These are phyloP conservation scores for Albugo laibachii DNA, from an alignment of 352 stramenopile species.

Conservation along the genomic window DNA sequence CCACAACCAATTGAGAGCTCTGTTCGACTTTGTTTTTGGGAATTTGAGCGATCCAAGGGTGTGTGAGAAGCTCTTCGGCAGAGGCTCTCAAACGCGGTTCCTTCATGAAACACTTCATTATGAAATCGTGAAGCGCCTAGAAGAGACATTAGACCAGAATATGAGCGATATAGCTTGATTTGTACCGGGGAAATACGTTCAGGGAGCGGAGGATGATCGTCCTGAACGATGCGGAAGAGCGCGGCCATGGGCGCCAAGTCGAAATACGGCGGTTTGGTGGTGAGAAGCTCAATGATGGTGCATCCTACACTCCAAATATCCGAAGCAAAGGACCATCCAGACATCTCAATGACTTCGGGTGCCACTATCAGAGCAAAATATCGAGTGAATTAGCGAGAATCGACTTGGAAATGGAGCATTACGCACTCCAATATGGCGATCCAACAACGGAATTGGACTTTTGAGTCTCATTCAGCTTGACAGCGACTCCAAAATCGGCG, in stretches of 20 bases:
- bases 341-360: slow-evolving; percentile 92
- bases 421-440: slow-evolving; percentile 88
- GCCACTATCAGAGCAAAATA: slow-evolving; percentile 46
- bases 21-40: slow-evolving; percentile 76
- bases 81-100: slow-evolving; percentile 64
- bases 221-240: slow-evolving; percentile 86
- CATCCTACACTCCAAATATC: slow-evolving; percentile 91
- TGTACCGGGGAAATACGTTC: slow-evolving; percentile 70
- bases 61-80: slow-evolving; percentile 65
- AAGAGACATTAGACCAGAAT: not conserved
- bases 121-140: slow-evolving; percentile 79
- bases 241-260: slow-evolving; percentile 80
- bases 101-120: slow-evolving; percentile 87
- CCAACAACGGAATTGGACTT: slow-evolving; percentile 83
- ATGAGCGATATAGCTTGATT: slow-evolving; percentile 2
- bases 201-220: slow-evolving; percentile 80
- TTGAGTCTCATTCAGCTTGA: slow-evolving; percentile 74
- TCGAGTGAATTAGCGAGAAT: not conserved
- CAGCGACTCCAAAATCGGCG: slow-evolving; percentile 84
- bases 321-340: slow-evolving; percentile 76
- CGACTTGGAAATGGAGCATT: not conserved
- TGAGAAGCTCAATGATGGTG: slow-evolving; percentile 89
- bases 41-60: slow-evolving; percentile 83
- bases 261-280: slow-evolving; percentile 86
- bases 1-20: slow-evolving; percentile 57